Evolutionary conservation across 2,329 filamentous ascomycete genomes (phyloP), one percentile per base, ranked within the genome.

Genomic region (Catunica adiposa): DNA sequence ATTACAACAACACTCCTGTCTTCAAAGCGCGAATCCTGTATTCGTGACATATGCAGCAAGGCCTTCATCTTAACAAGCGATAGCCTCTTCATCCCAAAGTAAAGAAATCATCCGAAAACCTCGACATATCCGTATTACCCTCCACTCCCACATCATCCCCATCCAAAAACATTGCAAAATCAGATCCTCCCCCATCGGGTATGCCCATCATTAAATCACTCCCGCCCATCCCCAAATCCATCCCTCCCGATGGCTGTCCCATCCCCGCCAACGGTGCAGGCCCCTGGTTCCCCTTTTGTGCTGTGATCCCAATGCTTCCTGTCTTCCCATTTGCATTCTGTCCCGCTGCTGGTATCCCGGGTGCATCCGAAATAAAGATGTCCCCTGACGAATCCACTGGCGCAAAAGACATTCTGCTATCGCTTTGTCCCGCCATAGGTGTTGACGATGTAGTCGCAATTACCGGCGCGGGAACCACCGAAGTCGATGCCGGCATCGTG

Each of bases 271-370:
- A 6, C 17, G 44, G 44, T 20, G 44, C 44, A 25, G 44, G 9
- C 11, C 64, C 60, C 37, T 63, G 62, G 25, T 58, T 54, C 17
- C 58, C 52, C 11, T 50, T 42, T 52, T 63, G 62, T 17, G 60
- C 57, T 26, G 61, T 55, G 15, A 25, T 48, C 44, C 44, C 44
- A 34, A 5, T 34, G 5, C 5, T 34, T 11, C 29, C 29, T 5
- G 29, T 11, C 29, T 34, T 34, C 29, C 11, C 29, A 34, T 34
- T 34, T 11, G 5, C 29, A 34, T 34, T 34, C 29, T n/a, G n/a
- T n/a, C n/a, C n/a, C n/a, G 29, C 29, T 34, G 29, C 11, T 29
- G 25, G 56, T 47, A 1, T 29, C 8, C 9, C 38, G 29, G 51
- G 55, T 15, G 29, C 55, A 54, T 58, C 56, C 8, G 26, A 38